A percentile compares a stretch with the other conserved stretches of the same genome.
phyloP scores from a whole-genome alignment of 2,329 filamentous ascomycete species.

The Calonectria pteridis region DNA sequence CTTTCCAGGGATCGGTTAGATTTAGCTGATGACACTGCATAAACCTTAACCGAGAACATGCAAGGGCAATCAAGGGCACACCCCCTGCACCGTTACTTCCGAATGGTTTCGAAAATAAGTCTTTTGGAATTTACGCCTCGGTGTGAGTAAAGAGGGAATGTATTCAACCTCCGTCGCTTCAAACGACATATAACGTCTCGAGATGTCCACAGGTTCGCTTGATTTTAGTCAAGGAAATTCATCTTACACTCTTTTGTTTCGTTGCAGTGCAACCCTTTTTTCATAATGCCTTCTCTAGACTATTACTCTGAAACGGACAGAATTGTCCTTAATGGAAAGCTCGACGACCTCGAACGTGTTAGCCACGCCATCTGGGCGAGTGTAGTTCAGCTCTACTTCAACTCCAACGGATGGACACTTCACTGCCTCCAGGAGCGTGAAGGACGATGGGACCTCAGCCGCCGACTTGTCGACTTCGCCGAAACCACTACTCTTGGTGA shows the following conservation, averaged over 20 bases:
- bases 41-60: not conserved
- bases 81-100: not conserved
- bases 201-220: conserved; percentile 2
- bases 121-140: not conserved
- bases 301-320: conserved; percentile 19
- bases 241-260: conserved; percentile 12
- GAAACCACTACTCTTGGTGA: conserved; percentile 10
- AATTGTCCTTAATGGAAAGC: conserved; percentile 16
- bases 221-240: conserved; percentile 7
- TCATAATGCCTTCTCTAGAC: conserved; percentile 9
- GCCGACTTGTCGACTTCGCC: conserved; percentile 11
- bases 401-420: conserved; percentile 24
- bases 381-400: conserved; percentile 17
- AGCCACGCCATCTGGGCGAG: conserved; percentile 25
- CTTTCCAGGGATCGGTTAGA: not conserved
- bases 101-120: not conserved
- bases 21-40: conserved; percentile 1
- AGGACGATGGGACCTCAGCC: conserved; percentile 17
- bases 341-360: conserved; percentile 16
- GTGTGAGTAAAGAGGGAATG: not conserved
- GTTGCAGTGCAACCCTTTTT: not conserved
- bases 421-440: conserved; percentile 18
- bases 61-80: not conserved
- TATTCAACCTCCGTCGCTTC: not conserved
- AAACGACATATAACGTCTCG: conserved; percentile 1